Evolutionary conservation across 169 alveolate genomes (phyloP).

Genomic region (Cryptosporidium ubiquitum): DNA sequence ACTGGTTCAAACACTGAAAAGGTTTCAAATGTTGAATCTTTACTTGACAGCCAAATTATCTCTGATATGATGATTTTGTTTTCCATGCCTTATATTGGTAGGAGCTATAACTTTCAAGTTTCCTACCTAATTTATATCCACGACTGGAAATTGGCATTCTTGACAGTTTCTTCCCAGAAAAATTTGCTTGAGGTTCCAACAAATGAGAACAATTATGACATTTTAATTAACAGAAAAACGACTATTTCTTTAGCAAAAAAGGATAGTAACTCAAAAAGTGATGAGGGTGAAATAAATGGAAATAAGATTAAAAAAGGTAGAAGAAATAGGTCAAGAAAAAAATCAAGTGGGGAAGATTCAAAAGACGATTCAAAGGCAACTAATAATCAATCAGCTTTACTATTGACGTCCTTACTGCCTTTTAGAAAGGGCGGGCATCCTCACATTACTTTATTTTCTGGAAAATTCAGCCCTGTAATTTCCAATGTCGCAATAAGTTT

Average conservation of each 20-base stretch:
- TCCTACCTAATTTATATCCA: conserved; percentile 24
- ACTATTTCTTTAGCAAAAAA: neutral
- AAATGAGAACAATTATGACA: neutral
- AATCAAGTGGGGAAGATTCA: too few species aligned
- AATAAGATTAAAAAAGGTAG: neutral
- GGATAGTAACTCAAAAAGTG: too few species aligned
- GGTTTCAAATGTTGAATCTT: neutral
- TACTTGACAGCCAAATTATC: neutral
- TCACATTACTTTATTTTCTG: conserved; percentile 49
- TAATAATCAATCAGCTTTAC: neutral
- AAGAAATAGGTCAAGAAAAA: neutral
- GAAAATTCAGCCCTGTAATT: conserved; percentile 19
- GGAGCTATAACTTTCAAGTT: conserved; percentile 14
- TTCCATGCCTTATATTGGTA: conserved; percentile 32
- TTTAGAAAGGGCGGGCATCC: conserved; percentile 36
- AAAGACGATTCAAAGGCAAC: neutral
- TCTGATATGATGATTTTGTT: conserved; percentile 15
- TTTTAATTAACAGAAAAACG: neutral
- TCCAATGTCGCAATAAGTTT: conserved; percentile 18
- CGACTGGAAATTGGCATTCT: conserved; percentile 30
- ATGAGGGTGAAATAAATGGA: too few species aligned
- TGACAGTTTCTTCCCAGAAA: neutral
- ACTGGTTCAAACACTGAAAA: neutral
- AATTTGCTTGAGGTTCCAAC: neutral
- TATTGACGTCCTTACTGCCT: neutral